phyloP scores from a whole-genome alignment of 2,329 filamentous ascomycete species.

The Ophiostoma himal-ulmi region DNA sequence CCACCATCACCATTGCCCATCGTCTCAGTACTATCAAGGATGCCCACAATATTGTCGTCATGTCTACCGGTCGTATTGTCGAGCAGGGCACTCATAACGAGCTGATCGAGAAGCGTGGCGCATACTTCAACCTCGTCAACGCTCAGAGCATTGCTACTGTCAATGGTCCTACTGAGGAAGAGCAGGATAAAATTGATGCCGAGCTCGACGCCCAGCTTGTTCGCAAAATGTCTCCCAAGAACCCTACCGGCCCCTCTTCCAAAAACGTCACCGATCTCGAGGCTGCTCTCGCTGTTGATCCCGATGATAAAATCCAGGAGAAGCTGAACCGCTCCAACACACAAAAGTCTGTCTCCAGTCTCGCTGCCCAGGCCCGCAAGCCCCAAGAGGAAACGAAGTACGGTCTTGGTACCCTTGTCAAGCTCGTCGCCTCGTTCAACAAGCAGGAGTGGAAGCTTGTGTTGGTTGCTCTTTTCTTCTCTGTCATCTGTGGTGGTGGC shows the following conservation, averaged over 20 bases:
- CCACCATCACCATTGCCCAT: constrained; percentile 94
- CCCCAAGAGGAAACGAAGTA: constrained; percentile 49
- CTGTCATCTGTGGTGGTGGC: constrained; percentile 71
- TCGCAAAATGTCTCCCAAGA: constrained; percentile 39
- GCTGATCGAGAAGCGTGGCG: constrained; percentile 61
- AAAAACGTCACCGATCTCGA: constrained; percentile 4
- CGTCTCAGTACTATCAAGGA: constrained; percentile 89
- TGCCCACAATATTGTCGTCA: constrained; percentile 93
- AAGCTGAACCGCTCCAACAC: constrained; percentile 53
- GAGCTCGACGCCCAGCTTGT: constrained; percentile 50
- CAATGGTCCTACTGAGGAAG: constrained; percentile 48
- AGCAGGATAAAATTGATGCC: constrained; percentile 38
- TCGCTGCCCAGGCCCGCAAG: constrained; percentile 55
- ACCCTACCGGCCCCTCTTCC: constrained; percentile 17
- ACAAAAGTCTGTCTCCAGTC: constrained; percentile 60
- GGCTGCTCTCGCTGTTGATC: constrained; percentile 45
- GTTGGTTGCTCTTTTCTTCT: constrained; percentile 65
- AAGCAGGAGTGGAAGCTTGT: constrained; percentile 63
- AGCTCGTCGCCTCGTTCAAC: constrained; percentile 77
- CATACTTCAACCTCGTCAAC: constrained; percentile 80
- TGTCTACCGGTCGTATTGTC: constrained; percentile 76
- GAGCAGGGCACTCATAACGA: constrained; percentile 87
- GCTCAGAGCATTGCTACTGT: constrained; percentile 74
- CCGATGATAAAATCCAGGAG: constrained; percentile 55
- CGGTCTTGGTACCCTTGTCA: constrained; percentile 68